These are phyloP conservation scores for Penicillium sp. DNA, from an alignment of 2,329 filamentous ascomycete genomes.

Conservation along the genomic window DNA sequence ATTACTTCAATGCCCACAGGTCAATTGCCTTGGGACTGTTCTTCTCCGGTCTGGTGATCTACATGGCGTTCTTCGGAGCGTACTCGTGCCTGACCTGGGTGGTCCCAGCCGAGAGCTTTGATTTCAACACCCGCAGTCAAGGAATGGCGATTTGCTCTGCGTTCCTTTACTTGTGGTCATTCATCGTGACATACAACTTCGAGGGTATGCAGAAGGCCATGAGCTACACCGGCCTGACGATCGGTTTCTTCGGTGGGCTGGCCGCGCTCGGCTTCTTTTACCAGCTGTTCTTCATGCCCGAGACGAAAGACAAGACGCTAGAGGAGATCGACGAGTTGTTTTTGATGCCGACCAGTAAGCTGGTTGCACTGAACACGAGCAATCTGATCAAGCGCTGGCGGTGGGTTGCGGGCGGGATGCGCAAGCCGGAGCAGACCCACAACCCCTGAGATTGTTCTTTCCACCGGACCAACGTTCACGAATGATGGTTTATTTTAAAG, in stretches of 20 bases:
- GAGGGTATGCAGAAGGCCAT: slow-evolving; percentile 64
- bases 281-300: slow-evolving; percentile 68
- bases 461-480: background rate
- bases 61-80: background rate
- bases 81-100: slow-evolving; percentile 2
- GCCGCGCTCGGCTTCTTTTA: slow-evolving; percentile 66
- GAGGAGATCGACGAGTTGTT: slow-evolving; percentile 13
- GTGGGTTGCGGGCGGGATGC: background rate
- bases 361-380: background rate
- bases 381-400: background rate
- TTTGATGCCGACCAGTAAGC: background rate
- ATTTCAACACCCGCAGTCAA: slow-evolving; percentile 51
- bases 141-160: slow-evolving; percentile 67
- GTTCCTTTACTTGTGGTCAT: slow-evolving; percentile 64
- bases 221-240: slow-evolving; percentile 58
- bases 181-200: slow-evolving; percentile 71
- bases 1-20: background rate
- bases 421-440: background rate
- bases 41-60: background rate
- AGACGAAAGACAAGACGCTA: slow-evolving; percentile 59
- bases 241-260: slow-evolving; percentile 70
- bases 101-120: slow-evolving; percentile 33
- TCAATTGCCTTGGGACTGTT: background rate
- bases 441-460: background rate
- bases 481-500: background rate